phyloP scores from a whole-genome alignment of 805 yeast species.

The Candida odintsovae region DNA sequence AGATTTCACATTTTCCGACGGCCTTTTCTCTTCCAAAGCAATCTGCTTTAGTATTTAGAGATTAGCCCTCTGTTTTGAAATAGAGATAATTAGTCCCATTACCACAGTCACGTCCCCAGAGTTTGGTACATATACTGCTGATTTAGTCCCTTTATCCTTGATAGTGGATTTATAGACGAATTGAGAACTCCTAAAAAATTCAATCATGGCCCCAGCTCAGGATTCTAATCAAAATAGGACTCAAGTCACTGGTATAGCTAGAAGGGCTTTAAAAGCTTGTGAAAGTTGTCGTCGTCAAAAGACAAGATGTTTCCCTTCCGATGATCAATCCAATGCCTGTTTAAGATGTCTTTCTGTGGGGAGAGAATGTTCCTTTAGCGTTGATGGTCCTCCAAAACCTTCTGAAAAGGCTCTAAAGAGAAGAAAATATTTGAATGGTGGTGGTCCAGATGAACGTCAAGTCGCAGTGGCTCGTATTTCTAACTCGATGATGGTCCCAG shows the following conservation, averaged over 20 bases:
- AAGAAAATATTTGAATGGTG: conserved; percentile 10
- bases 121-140: too few species aligned
- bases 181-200: not conserved
- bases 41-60: too few species aligned
- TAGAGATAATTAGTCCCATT: too few species aligned
- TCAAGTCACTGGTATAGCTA: conserved; percentile 1
- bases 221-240: not conserved
- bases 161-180: too few species aligned
- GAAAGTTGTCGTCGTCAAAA: conserved; percentile 49
- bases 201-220: not conserved
- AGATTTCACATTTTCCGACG: too few species aligned
- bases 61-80: too few species aligned
- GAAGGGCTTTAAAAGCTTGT: conserved; percentile 48
- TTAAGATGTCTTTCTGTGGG: conserved; percentile 52
- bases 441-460: conserved; percentile 4
- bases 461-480: not conserved
- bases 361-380: conserved; percentile 33
- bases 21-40: too few species aligned
- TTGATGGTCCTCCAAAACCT: conserved; percentile 12
- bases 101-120: too few species aligned
- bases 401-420: conserved; percentile 2
- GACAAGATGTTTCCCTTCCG: conserved; percentile 55
- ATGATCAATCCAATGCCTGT: conserved; percentile 38
- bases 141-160: not conserved
- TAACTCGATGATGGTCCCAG: not conserved